Percentiles rank a stretch among this genome's conserved stretches.
Conservation (phyloP, 2,329 filamentous ascomycete species). For the Hypoxylon sp. region DNA sequence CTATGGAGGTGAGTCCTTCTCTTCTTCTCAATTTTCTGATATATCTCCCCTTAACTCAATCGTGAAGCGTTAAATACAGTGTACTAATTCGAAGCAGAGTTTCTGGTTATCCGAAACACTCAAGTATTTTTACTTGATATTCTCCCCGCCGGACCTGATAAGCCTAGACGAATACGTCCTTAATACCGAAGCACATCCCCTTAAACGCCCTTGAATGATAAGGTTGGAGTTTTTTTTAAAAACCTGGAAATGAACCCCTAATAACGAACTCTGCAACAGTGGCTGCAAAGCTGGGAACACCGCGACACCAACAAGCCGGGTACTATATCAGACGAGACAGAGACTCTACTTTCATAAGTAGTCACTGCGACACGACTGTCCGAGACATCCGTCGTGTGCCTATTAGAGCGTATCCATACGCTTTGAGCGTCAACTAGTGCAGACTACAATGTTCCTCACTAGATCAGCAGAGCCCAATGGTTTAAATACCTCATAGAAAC, state of each 20-base stretch:
- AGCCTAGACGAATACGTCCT: slow-evolving; percentile 78
- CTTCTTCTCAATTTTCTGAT: background rate
- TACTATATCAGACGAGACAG: background rate
- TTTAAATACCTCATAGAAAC: background rate
- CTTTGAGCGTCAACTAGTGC: background rate
- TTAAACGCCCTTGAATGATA: slow-evolving; percentile 37
- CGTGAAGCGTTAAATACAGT: background rate
- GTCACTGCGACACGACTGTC: background rate
- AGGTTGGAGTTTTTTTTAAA: background rate
- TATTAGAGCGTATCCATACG: background rate
- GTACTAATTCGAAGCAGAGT: slow-evolving; percentile 69
- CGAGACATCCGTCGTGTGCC: background rate
- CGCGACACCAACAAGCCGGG: background rate
- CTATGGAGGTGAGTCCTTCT: slow-evolving; percentile 39
- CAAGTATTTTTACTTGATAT: slow-evolving; percentile 82
- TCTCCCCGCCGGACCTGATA: slow-evolving; percentile 72
- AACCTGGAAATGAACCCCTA: background rate
- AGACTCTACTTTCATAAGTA: too few species aligned
- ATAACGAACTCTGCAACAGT: background rate
- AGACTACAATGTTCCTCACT: background rate
- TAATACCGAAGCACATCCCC: slow-evolving; percentile 68
- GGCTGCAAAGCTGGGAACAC: background rate
- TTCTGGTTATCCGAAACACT: slow-evolving; percentile 83
- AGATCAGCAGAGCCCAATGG: background rate
- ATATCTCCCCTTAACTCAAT: background rate